phyloP scores from a whole-genome alignment of 176 grass and related monocot genomes.

The Oryza brachyantha region DNA sequence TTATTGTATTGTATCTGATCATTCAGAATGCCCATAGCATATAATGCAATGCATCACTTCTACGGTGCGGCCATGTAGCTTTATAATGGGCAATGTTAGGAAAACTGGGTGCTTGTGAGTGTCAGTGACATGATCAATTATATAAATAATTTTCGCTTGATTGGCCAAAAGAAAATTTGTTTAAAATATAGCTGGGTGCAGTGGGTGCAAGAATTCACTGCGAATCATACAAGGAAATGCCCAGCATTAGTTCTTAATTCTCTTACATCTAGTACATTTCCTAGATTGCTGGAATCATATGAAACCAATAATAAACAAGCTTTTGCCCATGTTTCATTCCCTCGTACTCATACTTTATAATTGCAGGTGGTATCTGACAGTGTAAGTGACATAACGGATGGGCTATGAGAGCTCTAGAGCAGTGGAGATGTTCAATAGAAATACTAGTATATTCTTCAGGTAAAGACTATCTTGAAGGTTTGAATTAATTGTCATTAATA shows the following conservation, averaged over 20 bases:
- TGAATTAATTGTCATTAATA: neutral
- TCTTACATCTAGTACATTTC: no score
- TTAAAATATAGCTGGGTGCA: neutral
- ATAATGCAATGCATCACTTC: neutral
- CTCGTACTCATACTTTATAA: neutral
- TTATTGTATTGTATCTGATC: neutral
- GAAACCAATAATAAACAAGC: neutral
- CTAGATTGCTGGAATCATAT: neutral
- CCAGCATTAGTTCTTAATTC: neutral
- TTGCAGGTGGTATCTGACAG: slow-evolving; percentile 20
- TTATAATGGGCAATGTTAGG: no score
- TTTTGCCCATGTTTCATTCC: neutral
- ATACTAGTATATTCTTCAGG: no score
- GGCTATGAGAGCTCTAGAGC: slow-evolving; percentile 25
- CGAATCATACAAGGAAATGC: neutral
- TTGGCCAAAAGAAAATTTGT: neutral
- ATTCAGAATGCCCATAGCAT: neutral
- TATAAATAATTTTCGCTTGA: neutral
- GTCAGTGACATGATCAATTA: neutral
- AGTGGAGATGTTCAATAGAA: neutral
- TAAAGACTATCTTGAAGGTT: neutral
- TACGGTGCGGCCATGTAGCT: no score
- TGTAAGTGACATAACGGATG: slow-evolving; percentile 18
- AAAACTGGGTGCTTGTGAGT: neutral
- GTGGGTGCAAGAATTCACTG: neutral